Conservation (phyloP, 139 green algal genomes). For the Ettlia oleoabundans region DNA sequence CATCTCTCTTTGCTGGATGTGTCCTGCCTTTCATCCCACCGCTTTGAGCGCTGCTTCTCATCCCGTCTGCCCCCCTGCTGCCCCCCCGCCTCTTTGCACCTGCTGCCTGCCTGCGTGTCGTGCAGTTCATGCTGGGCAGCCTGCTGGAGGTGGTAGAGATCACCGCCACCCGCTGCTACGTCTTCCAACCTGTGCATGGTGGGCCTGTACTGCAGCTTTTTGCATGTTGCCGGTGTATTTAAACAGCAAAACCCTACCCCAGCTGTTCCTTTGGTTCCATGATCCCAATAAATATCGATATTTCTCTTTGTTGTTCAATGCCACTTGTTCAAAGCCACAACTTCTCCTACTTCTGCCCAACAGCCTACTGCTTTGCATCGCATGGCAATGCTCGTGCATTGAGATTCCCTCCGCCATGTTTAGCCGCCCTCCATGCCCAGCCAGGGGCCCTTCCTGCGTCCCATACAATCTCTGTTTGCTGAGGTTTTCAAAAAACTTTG, state of each 20-base stretch:
- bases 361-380: too few species aligned
- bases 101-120: background rate
- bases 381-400: too few species aligned
- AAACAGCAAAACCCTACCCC: too few species aligned
- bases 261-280: background rate
- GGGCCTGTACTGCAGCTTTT: too few species aligned
- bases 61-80: background rate
- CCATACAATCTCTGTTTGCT: background rate
- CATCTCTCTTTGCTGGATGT: too few species aligned
- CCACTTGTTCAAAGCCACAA: too few species aligned
- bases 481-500: background rate
- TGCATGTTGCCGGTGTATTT: too few species aligned
- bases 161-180: conserved; percentile 13
- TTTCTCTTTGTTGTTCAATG: background rate
- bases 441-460: background rate
- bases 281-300: background rate
- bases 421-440: background rate
- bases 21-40: too few species aligned
- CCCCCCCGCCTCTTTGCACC: background rate
- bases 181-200: conserved; percentile 30
- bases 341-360: too few species aligned
- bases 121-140: conserved; percentile 24
- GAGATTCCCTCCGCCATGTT: background rate
- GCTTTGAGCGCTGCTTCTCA: too few species aligned
- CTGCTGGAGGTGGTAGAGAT: background rate